Conservation (phyloP, 306 rosid species). For the Quercus robur region DNA sequence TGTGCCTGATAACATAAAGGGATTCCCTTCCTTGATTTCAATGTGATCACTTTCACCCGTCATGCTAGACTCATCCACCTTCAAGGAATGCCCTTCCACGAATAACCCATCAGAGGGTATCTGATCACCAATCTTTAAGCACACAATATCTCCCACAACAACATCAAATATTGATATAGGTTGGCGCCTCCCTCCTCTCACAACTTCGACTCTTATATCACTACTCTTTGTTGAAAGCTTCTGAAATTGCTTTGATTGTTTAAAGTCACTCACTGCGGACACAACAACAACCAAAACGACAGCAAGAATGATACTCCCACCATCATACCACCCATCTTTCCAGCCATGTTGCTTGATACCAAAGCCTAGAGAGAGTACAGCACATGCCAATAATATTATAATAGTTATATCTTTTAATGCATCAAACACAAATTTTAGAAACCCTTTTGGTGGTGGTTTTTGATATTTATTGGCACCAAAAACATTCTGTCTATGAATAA, state of each 20-base stretch:
- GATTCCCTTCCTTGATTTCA: slow-evolving; percentile 2
- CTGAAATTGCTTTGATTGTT: slow-evolving; percentile 23
- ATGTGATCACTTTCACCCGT: slow-evolving; percentile 21
- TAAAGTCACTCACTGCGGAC: slow-evolving; percentile 21
- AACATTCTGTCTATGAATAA: not conserved
- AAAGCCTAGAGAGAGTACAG: slow-evolving; percentile 11
- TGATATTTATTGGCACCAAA: slow-evolving; percentile 2
- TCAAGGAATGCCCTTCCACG: slow-evolving; percentile 17
- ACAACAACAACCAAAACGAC: slow-evolving; percentile 11
- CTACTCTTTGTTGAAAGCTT: slow-evolving; percentile 20
- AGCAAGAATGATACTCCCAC: slow-evolving; percentile 21
- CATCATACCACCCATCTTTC: slow-evolving; percentile 29
- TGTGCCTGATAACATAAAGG: slow-evolving; percentile 23
- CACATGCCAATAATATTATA: slow-evolving; percentile 17
- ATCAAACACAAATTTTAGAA: slow-evolving; percentile 14
- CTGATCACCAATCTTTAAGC: slow-evolving; percentile 26
- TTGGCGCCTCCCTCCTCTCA: slow-evolving; percentile 14
- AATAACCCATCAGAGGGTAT: slow-evolving; percentile 21
- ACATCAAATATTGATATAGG: slow-evolving; percentile 14
- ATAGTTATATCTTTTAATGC: slow-evolving; percentile 13
- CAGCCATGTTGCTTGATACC: slow-evolving; percentile 26
- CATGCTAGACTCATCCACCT: slow-evolving; percentile 28
- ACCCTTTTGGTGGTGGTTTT: not conserved
- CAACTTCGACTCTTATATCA: slow-evolving; percentile 13
- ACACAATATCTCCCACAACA: slow-evolving; percentile 20